Evolutionary conservation across 495 filamentous ascomycete species (phyloP), one percentile per base, ranked within the genome.

Genomic region (Penicillium chermesinum): DNA sequence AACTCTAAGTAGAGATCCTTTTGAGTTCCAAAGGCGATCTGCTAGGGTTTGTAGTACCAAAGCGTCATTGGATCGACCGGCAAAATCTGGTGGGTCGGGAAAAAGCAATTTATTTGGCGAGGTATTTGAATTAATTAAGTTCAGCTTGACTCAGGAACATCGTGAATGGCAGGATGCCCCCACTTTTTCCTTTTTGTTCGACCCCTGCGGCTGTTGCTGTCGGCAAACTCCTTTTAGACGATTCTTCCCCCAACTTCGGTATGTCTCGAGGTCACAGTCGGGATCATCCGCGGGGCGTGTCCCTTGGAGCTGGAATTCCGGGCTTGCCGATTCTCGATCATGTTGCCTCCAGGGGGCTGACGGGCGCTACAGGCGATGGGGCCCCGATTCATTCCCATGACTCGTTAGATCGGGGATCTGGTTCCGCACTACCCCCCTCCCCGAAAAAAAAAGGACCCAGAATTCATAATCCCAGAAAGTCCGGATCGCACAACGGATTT

Each of bases 61-160:
- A 30, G 25, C 25, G 25, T 30, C 4, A 30, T 30, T 30, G 25
- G 25, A 10, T 30, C 25, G 10, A 46, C 49, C 49, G 39, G 38
- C 39, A 45, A 38, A 33, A 45, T 37, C 33, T 22, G 2, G 15
- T 35, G 32, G 40, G 44, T 41, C 49, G 49, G 35, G 9, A 49
- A 60, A 53, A 51, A 60, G 47, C 50, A 54, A 57, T 42, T 34
- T n/a, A 38, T 43, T 32, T 41, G 22, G 17, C 48, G 40, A 30
- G 52, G 47, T 54, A 51, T 49, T 57, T 59, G 50, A 53, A 50
- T 59, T 54, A 44, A 52, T 54, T 58, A 46, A 44, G 50, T 54
- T 58, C 46, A 48, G 57, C 53, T 44, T 59, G 58, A 58, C 54
- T 61, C 58, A 58, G 58, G 54, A 49, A 53, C 56, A 52, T 53